These are phyloP conservation scores for Parastagonospora avenae DNA, from an alignment of 2,329 filamentous ascomycete genomes.

Conservation along the genomic window DNA sequence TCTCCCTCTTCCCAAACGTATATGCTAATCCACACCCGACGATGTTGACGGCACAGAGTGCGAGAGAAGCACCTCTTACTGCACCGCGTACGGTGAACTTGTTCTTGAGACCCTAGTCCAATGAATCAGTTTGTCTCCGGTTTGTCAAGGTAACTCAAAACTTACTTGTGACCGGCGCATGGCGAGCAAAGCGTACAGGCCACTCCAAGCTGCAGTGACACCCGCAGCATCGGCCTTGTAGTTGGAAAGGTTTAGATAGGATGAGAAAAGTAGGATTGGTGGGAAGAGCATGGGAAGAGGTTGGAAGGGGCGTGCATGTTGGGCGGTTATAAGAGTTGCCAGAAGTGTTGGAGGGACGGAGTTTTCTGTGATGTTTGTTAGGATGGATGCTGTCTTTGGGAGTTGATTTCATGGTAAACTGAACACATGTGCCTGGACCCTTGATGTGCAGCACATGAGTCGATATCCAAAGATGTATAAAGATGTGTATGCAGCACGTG, in stretches of 20 bases:
- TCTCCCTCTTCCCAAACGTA: conserved; percentile 54
- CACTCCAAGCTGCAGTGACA: conserved; percentile 68
- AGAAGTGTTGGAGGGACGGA: conserved; percentile 68
- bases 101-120: conserved; percentile 46
- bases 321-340: conserved; percentile 68
- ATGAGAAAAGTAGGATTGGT: conserved; percentile 67
- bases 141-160: neutral
- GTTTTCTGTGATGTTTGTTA: conserved; percentile 55
- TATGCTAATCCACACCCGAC: conserved; percentile 59
- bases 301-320: conserved; percentile 70
- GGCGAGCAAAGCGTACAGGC: conserved; percentile 68
- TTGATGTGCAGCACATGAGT: too few species aligned
- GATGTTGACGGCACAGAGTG: conserved; percentile 57
- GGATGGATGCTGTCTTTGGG: neutral
- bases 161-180: conserved; percentile 58
- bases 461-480: too few species aligned
- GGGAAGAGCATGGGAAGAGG: conserved; percentile 70
- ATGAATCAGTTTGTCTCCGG: neutral
- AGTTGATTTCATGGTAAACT: too few species aligned
- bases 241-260: conserved; percentile 67
- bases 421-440: conserved; percentile 1
- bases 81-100: conserved; percentile 58
- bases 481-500: conserved; percentile 16
- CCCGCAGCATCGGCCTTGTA: conserved; percentile 69
- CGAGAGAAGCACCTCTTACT: conserved; percentile 59